A percentile compares a stretch with the other conserved stretches of the same genome.
phyloP scores from a whole-genome alignment of 1,284 basidiomycete genomes.

The Leccinum fallax region DNA sequence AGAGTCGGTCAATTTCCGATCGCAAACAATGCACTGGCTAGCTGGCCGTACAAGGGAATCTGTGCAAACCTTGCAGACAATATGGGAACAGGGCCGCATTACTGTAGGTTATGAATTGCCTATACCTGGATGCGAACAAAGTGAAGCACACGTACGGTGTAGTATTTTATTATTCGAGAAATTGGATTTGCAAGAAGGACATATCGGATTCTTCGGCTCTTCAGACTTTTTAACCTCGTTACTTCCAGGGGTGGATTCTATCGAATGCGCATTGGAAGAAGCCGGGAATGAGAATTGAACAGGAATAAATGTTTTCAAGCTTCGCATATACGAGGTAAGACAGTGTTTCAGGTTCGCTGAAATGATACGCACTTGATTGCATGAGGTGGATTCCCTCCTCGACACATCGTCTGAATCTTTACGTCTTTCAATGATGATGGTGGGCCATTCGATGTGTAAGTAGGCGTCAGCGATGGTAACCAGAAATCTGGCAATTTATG shows the following conservation, averaged over 20 bases:
- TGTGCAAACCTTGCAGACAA: constrained; percentile 84
- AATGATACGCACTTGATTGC: constrained; percentile 61
- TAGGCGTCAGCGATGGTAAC: constrained; percentile 88
- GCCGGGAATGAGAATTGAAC: constrained; percentile 68
- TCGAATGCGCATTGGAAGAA: constrained; percentile 40
- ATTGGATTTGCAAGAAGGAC: constrained; percentile 86
- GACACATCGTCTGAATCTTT: constrained; percentile 86
- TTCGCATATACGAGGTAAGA: constrained; percentile 30
- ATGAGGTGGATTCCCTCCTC: constrained; percentile 75
- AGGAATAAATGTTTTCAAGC: constrained; percentile 75
- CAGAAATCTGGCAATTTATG: constrained; percentile 94
- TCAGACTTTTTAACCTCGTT: constrained; percentile 47
- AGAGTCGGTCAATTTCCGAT: constrained; percentile 58
- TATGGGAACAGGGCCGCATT: constrained; percentile 81
- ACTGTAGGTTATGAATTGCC: constrained; percentile 42
- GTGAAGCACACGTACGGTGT: constrained; percentile 54
- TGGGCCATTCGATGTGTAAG: constrained; percentile 63
- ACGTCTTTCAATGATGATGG: constrained; percentile 72
- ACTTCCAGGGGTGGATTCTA: constrained; percentile 45
- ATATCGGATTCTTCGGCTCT: constrained; percentile 65
- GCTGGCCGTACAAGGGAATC: constrained; percentile 77
- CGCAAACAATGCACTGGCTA: constrained; percentile 83
- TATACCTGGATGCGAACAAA: background rate
- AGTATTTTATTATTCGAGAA: constrained; percentile 78
- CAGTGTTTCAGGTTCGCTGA: background rate